Conservation (phyloP, 2,329 filamentous ascomycete species). For the Pseudonectria foliicola region DNA sequence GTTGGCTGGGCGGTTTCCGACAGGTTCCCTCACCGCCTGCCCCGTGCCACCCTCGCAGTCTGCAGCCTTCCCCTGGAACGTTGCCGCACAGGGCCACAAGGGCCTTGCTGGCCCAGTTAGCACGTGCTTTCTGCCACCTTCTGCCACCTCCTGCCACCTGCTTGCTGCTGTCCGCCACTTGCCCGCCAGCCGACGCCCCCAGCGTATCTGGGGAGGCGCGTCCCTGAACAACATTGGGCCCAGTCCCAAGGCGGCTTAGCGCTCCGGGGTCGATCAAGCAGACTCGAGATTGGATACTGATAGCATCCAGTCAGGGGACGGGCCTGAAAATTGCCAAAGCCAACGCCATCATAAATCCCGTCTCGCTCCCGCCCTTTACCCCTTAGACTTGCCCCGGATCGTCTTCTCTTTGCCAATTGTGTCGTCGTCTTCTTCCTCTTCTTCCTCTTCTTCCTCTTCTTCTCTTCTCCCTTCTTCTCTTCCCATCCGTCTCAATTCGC, state of each 20-base stretch:
- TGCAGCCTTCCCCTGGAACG: slow-evolving; percentile 9
- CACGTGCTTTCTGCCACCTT: no score
- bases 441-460: slow-evolving; percentile 3
- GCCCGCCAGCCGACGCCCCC: no score
- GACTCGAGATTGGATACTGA: slow-evolving; percentile 21
- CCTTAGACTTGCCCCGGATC: slow-evolving; percentile 10
- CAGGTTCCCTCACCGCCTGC: slow-evolving; percentile 4
- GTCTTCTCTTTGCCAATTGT: slow-evolving; percentile 5
- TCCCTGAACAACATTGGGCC: slow-evolving; percentile 14
- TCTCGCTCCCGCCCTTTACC: slow-evolving; percentile 7
- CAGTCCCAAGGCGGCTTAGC: slow-evolving; percentile 12
- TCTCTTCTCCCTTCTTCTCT: slow-evolving; percentile 7
- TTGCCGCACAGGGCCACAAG: no score
- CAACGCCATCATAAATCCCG: slow-evolving; percentile 20
- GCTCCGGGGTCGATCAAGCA: slow-evolving; percentile 14
- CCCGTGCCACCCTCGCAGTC: slow-evolving; percentile 7
- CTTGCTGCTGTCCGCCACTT: no score
- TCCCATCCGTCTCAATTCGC: neutral
- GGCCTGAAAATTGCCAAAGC: slow-evolving; percentile 24
- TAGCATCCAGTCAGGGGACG: slow-evolving; percentile 20
- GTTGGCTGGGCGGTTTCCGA: slow-evolving; percentile 5
- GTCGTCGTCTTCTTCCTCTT: neutral
- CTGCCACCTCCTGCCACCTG: no score
- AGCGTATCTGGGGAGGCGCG: no score
- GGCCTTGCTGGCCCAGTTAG: no score